Base-by-base conservation (phyloP, 208 protist species). In the Wallacemonas collosoma region DNA sequence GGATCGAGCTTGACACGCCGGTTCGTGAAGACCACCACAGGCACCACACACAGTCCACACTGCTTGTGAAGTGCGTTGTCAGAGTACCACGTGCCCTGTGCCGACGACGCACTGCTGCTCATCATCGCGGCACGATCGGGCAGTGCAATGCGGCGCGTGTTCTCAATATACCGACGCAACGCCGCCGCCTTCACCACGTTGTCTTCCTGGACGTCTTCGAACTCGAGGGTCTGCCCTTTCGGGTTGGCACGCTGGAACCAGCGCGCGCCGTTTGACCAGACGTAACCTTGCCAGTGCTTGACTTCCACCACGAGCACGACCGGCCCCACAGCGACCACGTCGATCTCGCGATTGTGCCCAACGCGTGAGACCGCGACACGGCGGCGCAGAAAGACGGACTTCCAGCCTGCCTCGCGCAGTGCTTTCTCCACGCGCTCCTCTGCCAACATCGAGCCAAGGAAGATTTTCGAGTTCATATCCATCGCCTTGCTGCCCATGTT, bases 261-360 rank as follows among this genome's bases (percentile, higher is more conserved):
- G 36, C 83, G 80, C 8, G 77, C 75, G 3, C 92, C 92, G 54
- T 95, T 93, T 63, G 85, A 86, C 90, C 92, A 97, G 55, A 97
- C 88, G n/a, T 83, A 78, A 41, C 92, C 92, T n/a, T 86, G 88
- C 90, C 92, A 97, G 71, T 97, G 78, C 74, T 97, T 97, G 60
- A 97, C 92, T 76, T 97, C 92, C 5, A 97, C 81, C 26, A 97
- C 92, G 9, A 95, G 82, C 14, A 97, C 69, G 50, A 93, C 76
- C 12, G 83, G 84, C 3, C 88, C 90, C 5, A 97, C 85, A 0
- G 90, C 92, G 51, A 97, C 68, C 4, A 95, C 92, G 75, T 97
- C 92, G 68, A 97, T 94, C 70, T 97, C 89, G 51, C 92, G 92
- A 72, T 95, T 95, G 83, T 94, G 88, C 8, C 86, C 82, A 14